Conservation (phyloP, 192 early-diverging fungal species). For the Dimargaris cristalligena region DNA sequence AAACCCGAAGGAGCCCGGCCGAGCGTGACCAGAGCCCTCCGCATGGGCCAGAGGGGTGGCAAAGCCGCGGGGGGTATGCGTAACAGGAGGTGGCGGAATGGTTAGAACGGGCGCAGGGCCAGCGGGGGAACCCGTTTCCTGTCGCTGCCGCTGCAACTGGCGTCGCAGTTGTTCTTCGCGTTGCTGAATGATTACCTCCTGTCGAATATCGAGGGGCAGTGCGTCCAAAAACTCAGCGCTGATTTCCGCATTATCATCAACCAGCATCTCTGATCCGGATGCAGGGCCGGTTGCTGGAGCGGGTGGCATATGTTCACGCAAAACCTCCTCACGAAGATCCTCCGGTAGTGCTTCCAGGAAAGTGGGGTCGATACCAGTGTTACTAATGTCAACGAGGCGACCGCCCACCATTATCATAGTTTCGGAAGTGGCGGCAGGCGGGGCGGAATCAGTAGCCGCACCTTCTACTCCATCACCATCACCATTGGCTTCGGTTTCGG, state of each 20-base stretch:
- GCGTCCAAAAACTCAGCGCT: constrained; percentile 80
- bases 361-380: constrained; percentile 81
- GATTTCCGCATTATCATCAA: constrained; percentile 28
- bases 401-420: constrained; percentile 59
- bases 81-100: constrained; percentile 9
- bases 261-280: too few species aligned
- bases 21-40: too few species aligned
- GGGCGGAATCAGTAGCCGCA: constrained; percentile 12
- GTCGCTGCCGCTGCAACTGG: constrained; percentile 34
- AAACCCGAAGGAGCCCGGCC: too few species aligned
- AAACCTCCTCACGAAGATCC: constrained; percentile 81
- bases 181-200: constrained; percentile 65
- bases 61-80: too few species aligned
- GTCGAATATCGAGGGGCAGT: constrained; percentile 74
- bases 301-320: constrained; percentile 35
- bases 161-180: constrained; percentile 48
- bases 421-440: constrained; percentile 15
- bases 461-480: not conserved
- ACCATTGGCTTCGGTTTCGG: constrained; percentile 14
- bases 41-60: too few species aligned
- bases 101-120: not conserved
- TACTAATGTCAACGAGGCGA: constrained; percentile 69
- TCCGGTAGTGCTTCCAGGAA: constrained; percentile 92
- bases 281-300: too few species aligned
- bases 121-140: constrained; percentile 10